Percentiles rank a stretch among this genome's conserved stretches.
phyloP scores from a whole-genome alignment of 495 filamentous ascomycete genomes.

The Clohesyomyces aquaticus region DNA sequence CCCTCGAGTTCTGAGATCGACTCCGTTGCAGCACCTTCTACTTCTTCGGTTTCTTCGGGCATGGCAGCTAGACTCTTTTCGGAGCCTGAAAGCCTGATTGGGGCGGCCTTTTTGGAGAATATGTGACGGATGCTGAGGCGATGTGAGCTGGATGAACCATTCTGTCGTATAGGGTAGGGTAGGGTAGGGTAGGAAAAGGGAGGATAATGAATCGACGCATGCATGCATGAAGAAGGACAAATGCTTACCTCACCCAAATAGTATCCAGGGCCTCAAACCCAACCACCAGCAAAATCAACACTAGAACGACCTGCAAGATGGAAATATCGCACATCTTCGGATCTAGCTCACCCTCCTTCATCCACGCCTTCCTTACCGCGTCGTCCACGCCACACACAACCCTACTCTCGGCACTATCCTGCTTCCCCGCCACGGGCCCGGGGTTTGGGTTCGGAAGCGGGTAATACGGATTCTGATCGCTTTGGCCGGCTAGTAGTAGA shows the following conservation, averaged over 20 bases:
- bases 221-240: background rate
- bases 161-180: no score
- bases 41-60: no score
- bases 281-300: constrained; percentile 10
- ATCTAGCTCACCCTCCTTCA: background rate
- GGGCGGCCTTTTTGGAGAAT: background rate
- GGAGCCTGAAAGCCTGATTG: background rate
- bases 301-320: background rate
- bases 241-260: constrained; percentile 5
- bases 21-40: no score
- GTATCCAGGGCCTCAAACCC: background rate
- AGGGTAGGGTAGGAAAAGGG: no score
- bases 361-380: background rate
- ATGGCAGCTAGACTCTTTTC: background rate
- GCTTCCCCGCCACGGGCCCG: no score
- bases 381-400: constrained; percentile 11
- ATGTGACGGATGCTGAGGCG: background rate
- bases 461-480: background rate
- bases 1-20: no score
- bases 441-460: no score
- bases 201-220: background rate
- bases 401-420: background rate
- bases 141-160: background rate
- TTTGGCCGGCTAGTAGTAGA: background rate
- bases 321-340: background rate